Percentiles rank a stretch among this genome's conserved stretches.
phyloP scores from a whole-genome alignment of 352 stramenopile species.

The Pythium rishiriense region DNA sequence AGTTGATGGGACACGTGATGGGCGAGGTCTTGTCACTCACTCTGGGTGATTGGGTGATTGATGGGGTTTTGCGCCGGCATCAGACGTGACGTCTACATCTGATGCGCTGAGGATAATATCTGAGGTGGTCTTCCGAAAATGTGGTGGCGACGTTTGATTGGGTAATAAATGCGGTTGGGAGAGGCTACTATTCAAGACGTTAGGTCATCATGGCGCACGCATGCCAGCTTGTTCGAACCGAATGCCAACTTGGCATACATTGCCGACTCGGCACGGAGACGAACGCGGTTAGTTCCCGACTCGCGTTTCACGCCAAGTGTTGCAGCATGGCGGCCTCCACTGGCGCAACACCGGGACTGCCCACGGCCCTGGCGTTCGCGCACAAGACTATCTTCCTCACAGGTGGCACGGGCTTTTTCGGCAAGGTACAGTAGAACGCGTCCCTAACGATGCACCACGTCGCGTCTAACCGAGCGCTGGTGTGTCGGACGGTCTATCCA shows the following conservation, averaged over 20 bases:
- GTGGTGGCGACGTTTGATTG: constrained; percentile 15
- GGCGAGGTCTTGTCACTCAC: not conserved
- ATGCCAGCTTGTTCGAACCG: not conserved
- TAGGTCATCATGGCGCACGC: not conserved
- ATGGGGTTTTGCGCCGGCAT: not conserved
- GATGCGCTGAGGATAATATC: not conserved
- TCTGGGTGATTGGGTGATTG: not conserved
- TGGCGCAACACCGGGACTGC: not conserved
- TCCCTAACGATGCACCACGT: too few species aligned
- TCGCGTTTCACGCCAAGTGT: not conserved
- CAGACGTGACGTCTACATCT: not conserved
- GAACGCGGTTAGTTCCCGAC: not conserved
- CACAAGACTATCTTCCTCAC: constrained; percentile 81
- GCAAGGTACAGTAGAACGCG: constrained; percentile 64
- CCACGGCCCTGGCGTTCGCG: constrained; percentile 59
- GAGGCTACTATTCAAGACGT: constrained; percentile 8
- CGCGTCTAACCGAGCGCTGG: too few species aligned
- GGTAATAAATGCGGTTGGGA: not conserved
- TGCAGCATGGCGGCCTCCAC: constrained; percentile 1
- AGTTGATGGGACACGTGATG: too few species aligned
- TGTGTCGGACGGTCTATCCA: too few species aligned
- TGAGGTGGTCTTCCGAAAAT: not conserved
- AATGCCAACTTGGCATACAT: not conserved
- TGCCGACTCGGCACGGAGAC: not conserved
- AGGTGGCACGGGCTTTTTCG: constrained; percentile 86